These are phyloP conservation scores for Saposhnikovia divaricata DNA, from an alignment of 129 eudicot species.

Conservation along the genomic window DNA sequence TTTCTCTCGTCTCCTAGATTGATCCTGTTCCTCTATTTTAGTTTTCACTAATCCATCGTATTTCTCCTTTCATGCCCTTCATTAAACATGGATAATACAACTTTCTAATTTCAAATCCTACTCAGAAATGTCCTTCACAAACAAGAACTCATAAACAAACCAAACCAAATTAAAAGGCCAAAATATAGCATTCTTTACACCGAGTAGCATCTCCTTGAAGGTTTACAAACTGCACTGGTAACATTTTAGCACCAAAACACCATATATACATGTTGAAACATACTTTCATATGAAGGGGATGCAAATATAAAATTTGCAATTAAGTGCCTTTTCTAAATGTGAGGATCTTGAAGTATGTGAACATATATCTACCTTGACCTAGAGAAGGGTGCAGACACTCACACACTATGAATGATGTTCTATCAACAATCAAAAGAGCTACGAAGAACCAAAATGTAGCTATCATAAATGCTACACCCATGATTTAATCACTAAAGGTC, in stretches of 20 bases:
- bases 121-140: not conserved
- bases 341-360: not conserved
- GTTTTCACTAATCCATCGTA: not conserved
- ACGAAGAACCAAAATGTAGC: not conserved
- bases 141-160: not conserved
- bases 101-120: not conserved
- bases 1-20: not conserved
- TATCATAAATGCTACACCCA: constrained; percentile 18
- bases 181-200: not conserved
- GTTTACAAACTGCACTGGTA: not conserved
- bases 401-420: not conserved
- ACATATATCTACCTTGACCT: not conserved
- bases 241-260: not conserved
- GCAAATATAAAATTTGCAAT: not conserved
- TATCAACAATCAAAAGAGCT: not conserved
- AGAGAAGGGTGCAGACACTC: not conserved
- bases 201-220: not conserved
- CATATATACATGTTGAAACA: not conserved
- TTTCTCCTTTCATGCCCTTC: not conserved
- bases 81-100: not conserved
- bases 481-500: not conserved
- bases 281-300: not conserved
- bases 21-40: not conserved
- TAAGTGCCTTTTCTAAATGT: not conserved
- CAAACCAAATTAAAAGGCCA: not conserved